Base-by-base conservation (phyloP, 495 filamentous ascomycete genomes). In the Monascus purpureus region DNA sequence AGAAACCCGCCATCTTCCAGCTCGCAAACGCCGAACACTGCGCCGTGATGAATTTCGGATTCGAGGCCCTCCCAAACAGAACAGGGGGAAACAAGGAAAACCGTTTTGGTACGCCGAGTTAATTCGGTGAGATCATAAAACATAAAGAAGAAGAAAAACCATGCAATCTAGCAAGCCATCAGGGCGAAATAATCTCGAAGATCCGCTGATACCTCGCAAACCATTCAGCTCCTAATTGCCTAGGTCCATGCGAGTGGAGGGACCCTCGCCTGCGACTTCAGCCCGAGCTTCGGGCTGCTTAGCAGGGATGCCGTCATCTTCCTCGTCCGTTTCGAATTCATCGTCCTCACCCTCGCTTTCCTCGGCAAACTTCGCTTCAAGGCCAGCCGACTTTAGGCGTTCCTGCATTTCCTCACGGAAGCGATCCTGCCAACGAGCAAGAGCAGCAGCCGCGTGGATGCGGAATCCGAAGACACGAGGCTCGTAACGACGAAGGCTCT, bases 401-500 rank as follows among this genome's bases (percentile, higher is more conserved):
- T 68, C 63, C 40, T 79, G 74, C 75, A 88, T 80, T 27, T 84
- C 77, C 29, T 84, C 79, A 30, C 85, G 68, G 50, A 77, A 67
- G 28, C 53, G 63, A 41, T 87, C 77, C 61, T 97, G 90, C 90
- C 87, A 97, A 38, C 90, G 72, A 27, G 79, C 75, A 40, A 97
- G 57, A 3, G 90, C 82, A 1, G 90, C 90, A 15, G 75, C 71
- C 2, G 86, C 82, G 59, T 96, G 90, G 6, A 95, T 84, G 44
- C 80, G 82, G 67, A 97, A 97, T 11, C 90, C 90, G 55, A 85
- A 97, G 29, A 93, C 78, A 27, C 77, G 70, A 11, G 92, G 92
- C 31, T 84, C 72, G 52, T 94, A 94, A 28, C 88, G 71, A 34
- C 85, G 77, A 34, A 73, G 64, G 52, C 68, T 82, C 70, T 96